Evolutionary conservation across 768 basidiomycete species (phyloP), one percentile per base, ranked within the genome.

Genomic region (Kwoniella europaea): DNA sequence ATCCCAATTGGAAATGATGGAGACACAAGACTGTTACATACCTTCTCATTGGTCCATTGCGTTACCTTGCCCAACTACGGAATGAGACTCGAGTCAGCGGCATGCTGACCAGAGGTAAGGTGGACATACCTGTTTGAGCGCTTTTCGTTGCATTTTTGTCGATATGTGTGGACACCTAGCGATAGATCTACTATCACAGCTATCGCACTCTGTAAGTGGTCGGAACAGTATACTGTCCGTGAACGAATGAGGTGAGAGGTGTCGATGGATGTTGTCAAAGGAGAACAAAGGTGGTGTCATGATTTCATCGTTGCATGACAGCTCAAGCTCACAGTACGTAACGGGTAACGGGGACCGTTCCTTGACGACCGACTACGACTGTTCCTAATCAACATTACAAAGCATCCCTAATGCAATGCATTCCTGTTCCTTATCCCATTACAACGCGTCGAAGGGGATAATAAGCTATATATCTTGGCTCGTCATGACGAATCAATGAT

Each of bases 21-120:
- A 9, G 5, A 35, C 35, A 35, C 6, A 35, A 35, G 0, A 35
- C 6, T 35, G 35, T 35, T 6, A 66, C 69, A 16, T 22, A 78
- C 79, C 74, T 80, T 80, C 65, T 80, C 79, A 42, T 75, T 76
- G 18, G 79, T 80, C 79, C 79, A 80, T 71, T 80, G 79, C 12
- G 79, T 80, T 56, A 80, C 79, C 54, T 80, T 80, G 44, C 77
- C 77, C n/a, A 80, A 65, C 79, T 80, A 63, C 4, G 27, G 27
- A 27, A 27, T 27, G 27, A 27, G 27, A 27, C 27, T 27, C 27
- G 27, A 27, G 27, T 27, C 27, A 27, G 27, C 27, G 27, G 27
- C 27, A 3, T 27, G 27, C 27, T 27, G 27, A 27, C 27, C 27
- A 27, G 1, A 3, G 27, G 27, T 27, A 27, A 6, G 7, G 7